Base-by-base conservation (phyloP, 1,284 basidiomycete species). In the Sporisorium scitamineum region DNA sequence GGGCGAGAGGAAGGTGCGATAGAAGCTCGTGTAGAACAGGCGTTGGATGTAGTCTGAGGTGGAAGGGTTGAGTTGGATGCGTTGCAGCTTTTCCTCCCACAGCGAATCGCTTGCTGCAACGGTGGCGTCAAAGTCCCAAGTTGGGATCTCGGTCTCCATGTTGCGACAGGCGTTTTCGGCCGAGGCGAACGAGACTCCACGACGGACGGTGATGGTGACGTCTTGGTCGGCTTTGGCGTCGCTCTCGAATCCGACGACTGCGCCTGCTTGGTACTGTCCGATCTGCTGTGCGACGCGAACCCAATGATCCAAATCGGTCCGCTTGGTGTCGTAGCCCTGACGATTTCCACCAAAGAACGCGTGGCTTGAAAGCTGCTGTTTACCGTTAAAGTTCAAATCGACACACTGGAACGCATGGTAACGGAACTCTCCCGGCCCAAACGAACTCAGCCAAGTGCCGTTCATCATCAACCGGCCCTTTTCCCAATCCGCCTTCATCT, bases 1-100 rank as follows among this genome's bases (percentile, higher is more conserved):
- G 18, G 81, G 81, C 24, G 67, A 80, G 8, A 83, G 69, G 63
- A 82, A 83, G 20, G 70, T 66, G n/a, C 80, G 64, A 67, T 83
- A 83, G 45, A 81, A 70, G 14, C 65, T 73, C 24, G 77, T 76
- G 61, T 83, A 83, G 66, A 82, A 79, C 20, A 82, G 58, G 26
- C 70, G 34, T n/a, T 56, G 58, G 42, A 83, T 44, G 44, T 71
- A 68, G 34, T 71, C 64, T n/a, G 78, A 66, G n/a, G 80, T 80
- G 0, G 70, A 60, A 13, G 70, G 48, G 48, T 31, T 50, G 32
- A 83, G 68, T 50, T 79, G 72, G 52, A 82, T 71, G 6, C 78
- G 63, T 34, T 73, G 58, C 13, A 83, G 71, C 71, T 80, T 79
- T 13, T 78, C 74, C 57, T 83, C 80, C 81, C 81, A 83, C 20